phyloP scores from a whole-genome alignment of 108 stramenopile genomes.

The Cyclotella sp. region DNA sequence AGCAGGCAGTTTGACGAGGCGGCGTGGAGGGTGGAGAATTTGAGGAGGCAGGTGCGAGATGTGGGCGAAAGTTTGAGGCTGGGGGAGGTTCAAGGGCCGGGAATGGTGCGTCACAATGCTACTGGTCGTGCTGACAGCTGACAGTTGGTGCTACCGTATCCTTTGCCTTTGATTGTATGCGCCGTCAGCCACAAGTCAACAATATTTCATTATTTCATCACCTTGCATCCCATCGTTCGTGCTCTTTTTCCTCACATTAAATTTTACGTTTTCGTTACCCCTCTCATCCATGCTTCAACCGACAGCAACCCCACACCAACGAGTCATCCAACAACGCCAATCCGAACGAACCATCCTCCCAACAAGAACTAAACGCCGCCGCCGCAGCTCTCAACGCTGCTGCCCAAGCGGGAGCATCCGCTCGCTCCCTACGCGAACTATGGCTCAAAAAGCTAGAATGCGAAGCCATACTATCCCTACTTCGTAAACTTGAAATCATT shows the following conservation, averaged over 20 bases:
- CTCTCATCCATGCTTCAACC: neutral
- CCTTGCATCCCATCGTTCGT: neutral
- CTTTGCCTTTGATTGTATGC: too few species aligned
- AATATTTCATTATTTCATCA: neutral
- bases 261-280: neutral
- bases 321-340: constrained; percentile 31
- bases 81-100: constrained; percentile 28
- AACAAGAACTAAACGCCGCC: constrained; percentile 10
- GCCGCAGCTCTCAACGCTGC: constrained; percentile 29
- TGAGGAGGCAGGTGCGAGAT: constrained; percentile 82
- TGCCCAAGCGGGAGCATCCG: constrained; percentile 50
- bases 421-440: constrained; percentile 81
- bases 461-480: constrained; percentile 74
- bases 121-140: too few species aligned
- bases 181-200: too few species aligned
- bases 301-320: neutral
- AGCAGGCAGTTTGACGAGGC: constrained; percentile 84
- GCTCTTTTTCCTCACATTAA: too few species aligned
- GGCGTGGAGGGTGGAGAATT: constrained; percentile 61
- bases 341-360: constrained; percentile 44
- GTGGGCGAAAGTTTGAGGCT: constrained; percentile 73
- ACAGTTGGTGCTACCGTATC: too few species aligned
- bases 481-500: constrained; percentile 83
- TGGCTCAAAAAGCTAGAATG: constrained; percentile 92
- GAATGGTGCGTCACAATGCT: too few species aligned